A percentile compares a stretch with the other conserved stretches of the same genome.
Conservation (phyloP, 441 rosid species). For the Arabidopsis lyrata region DNA sequence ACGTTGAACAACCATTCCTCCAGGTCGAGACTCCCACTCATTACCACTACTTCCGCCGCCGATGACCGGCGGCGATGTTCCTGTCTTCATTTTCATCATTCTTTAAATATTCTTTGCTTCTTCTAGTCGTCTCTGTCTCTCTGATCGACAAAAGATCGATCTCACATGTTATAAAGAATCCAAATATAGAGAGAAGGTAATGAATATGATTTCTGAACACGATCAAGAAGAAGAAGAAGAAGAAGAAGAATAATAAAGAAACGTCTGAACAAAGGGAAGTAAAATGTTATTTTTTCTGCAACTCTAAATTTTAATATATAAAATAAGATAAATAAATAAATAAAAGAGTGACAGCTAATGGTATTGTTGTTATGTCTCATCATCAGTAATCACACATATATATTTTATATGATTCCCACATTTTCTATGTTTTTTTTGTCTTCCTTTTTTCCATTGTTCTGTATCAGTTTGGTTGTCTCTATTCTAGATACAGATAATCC, state of each 20-base stretch:
- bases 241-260: slow-evolving; percentile 43
- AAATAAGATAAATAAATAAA: slow-evolving; percentile 43
- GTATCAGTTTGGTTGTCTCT: slow-evolving; percentile 41
- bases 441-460: slow-evolving; percentile 26
- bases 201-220: slow-evolving; percentile 39
- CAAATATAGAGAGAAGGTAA: slow-evolving; percentile 28
- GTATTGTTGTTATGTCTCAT: slow-evolving; percentile 56
- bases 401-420: slow-evolving; percentile 32
- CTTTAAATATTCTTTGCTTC: slow-evolving; percentile 16
- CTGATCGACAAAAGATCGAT: slow-evolving; percentile 14
- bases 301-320: slow-evolving; percentile 6
- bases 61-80: slow-evolving; percentile 51
- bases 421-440: slow-evolving; percentile 21
- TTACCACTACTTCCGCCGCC: slow-evolving; percentile 50
- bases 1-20: slow-evolving; percentile 97
- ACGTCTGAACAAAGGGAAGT: slow-evolving; percentile 50
- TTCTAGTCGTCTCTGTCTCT: slow-evolving; percentile 14
- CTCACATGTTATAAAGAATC: slow-evolving; percentile 41
- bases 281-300: slow-evolving; percentile 38
- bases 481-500: slow-evolving; percentile 39
- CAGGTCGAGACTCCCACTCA: slow-evolving; percentile 96
- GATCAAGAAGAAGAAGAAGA: slow-evolving; percentile 38
- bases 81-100: slow-evolving; percentile 85
- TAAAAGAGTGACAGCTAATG: slow-evolving; percentile 76
- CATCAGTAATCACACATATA: slow-evolving; percentile 43